These are phyloP conservation scores for Paecilomyces variotii DNA, from an alignment of 2,329 filamentous ascomycete genomes.

Conservation along the genomic window DNA sequence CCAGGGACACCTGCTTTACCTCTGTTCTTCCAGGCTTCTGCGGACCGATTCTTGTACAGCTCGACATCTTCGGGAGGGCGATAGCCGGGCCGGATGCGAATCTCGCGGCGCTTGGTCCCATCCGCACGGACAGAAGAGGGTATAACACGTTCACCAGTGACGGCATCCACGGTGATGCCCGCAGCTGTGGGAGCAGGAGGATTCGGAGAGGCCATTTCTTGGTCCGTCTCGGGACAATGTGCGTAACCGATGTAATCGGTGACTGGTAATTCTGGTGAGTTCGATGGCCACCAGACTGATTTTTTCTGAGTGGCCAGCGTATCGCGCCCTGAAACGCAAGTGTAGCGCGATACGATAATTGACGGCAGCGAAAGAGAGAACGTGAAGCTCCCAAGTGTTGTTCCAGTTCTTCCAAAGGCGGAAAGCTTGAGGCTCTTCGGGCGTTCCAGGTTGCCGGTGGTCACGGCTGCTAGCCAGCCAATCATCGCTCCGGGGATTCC, in stretches of 20 bases:
- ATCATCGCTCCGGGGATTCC: conserved; percentile 33
- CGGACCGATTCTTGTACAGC: conserved; percentile 87
- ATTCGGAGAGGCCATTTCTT: conserved; percentile 47
- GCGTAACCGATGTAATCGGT: neutral
- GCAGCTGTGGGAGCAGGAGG: conserved; percentile 37
- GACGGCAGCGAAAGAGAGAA: neutral
- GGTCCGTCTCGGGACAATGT: neutral
- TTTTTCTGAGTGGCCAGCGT: neutral
- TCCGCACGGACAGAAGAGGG: conserved; percentile 80
- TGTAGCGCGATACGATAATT: neutral
- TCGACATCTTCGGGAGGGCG: conserved; percentile 91
- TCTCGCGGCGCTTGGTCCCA: conserved; percentile 86
- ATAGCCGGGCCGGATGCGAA: conserved; percentile 89
- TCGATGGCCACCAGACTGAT: neutral
- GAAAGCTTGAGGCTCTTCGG: conserved; percentile 17
- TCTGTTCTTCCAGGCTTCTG: conserved; percentile 74
- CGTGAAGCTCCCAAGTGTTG: neutral
- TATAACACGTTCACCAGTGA: conserved; percentile 76
- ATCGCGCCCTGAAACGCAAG: neutral
- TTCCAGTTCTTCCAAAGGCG: conserved; percentile 1
- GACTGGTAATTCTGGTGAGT: neutral
- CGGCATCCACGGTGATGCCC: conserved; percentile 65
- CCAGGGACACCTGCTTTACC: conserved; percentile 66
- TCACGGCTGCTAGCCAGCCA: conserved; percentile 16
- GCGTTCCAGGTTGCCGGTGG: neutral